Evolutionary conservation across 192 early-diverging fungal genomes (phyloP), one percentile per base, ranked within the genome.

Genomic region (Backusella psychrophila): DNA sequence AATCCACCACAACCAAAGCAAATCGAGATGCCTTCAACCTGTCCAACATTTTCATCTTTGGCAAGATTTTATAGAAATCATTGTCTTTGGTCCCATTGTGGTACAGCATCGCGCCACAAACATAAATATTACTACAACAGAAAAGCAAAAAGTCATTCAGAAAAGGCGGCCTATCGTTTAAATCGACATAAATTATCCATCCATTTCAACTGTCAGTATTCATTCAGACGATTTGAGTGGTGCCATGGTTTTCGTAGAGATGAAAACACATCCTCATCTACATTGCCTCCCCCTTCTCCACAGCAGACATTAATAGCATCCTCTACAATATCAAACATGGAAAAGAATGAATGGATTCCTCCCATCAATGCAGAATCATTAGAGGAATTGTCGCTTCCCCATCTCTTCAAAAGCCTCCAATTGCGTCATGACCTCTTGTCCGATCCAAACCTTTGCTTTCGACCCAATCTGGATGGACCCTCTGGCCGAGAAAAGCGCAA

Each of bases 351-450:
- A 35, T 71, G 39, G 70, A 49, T 19, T 33, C 94, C 95, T 0
- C 91, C 94, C 2, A 89, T 96, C 69, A 96, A 93, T 69, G 85
- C 93, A 15, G 94, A 94, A 74, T 94, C 96, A 1, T 83, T 97
- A 70, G 87, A 93, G 33, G 96, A 97, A 81, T 85, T 97, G 6
- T 91, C 93, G 39, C 84, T 96, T 66, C 83, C 90, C 56, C 92
- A 94, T 85, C 93, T 97, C 39, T 85, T 96, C 77, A 88, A 91
- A 66, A 96, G 94, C 77, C 84, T 91, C 44, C 94, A 95, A 59
- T 87, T 97, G 17, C 89, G 96, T 14, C 96, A 97, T 75, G 96
- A 97, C 76, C 87, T 97, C 66, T 85, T 93, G 34, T 94, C 96
- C 78, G 95, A 97, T 80, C 91, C 94, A 2, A 91, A 96, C 77